Evolutionary conservation across 305 asterid species (phyloP).

Genomic region (Petunia hybrid): DNA sequence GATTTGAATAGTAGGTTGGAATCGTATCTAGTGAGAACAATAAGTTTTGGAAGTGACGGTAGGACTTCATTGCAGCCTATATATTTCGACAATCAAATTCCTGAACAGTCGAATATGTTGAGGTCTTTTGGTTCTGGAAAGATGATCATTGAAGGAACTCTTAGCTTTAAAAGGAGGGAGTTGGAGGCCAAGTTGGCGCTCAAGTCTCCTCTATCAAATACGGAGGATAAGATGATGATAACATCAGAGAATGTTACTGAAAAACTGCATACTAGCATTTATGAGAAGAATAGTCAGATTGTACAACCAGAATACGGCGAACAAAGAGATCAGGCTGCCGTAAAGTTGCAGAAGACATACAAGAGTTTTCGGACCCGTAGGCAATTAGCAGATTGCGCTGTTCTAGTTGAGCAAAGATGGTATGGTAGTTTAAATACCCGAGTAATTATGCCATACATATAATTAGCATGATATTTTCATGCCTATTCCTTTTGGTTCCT

Average conservation of each 20-base stretch:
- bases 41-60: slow-evolving; percentile 47
- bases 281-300: slow-evolving; percentile 33
- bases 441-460: background rate
- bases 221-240: slow-evolving; percentile 38
- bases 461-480: background rate
- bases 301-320: slow-evolving; percentile 32
- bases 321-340: slow-evolving; percentile 63
- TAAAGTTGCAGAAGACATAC: slow-evolving; percentile 81
- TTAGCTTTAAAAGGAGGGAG: slow-evolving; percentile 59
- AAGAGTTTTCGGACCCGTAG: slow-evolving; percentile 88
- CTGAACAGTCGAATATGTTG: slow-evolving; percentile 36
- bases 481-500: background rate
- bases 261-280: slow-evolving; percentile 30
- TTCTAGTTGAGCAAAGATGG: slow-evolving; percentile 90
- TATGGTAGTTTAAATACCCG: slow-evolving; percentile 29
- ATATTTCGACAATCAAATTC: slow-evolving; percentile 44
- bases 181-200: slow-evolving; percentile 54
- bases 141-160: slow-evolving; percentile 56
- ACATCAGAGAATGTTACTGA: slow-evolving; percentile 40
- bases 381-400: slow-evolving; percentile 88
- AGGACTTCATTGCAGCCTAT: slow-evolving; percentile 41
- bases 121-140: slow-evolving; percentile 54
- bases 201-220: slow-evolving; percentile 40
- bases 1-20: slow-evolving; percentile 52
- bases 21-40: slow-evolving; percentile 49